Base-by-base conservation (phyloP, 192 early-diverging fungal genomes). In the Gryganskiella cystojenkinii region DNA sequence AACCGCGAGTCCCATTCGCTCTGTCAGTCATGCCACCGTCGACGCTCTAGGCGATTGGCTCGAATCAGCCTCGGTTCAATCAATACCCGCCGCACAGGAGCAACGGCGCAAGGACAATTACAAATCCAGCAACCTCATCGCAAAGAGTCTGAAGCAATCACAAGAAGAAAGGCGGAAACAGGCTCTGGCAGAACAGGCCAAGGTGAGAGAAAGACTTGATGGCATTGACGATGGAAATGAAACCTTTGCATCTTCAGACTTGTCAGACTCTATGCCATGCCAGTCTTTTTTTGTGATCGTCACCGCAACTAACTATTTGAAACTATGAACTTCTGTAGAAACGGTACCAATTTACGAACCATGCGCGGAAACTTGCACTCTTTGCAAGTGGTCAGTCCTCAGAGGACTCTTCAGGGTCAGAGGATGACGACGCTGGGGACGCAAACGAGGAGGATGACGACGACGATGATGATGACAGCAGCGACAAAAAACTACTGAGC, bases 161-260 rank as follows among this genome's bases (percentile, higher is more conserved):
- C 83, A 84, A 53, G 83, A 84, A 58, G 76, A 75, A 37, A 61
- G 83, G 4, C 56, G 83, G 2, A 33, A 52, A 13, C 53, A 59
- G 45, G 83, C 83, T 19, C 65, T 84, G 22, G 76, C 76, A 45
- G 76, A 80, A 51, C 83, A 84, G 42, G 68, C 81, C 45, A 82
- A 76, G 68, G 83, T 84, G n/a, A n/a, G n/a, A n/a, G n/a, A n/a
- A n/a, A n/a, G n/a, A n/a, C n/a, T n/a, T n/a, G n/a, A n/a, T n/a
- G n/a, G n/a, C n/a, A n/a, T n/a, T n/a, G n/a, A n/a, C n/a, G n/a
- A n/a, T n/a, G n/a, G n/a, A n/a, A n/a, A n/a, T n/a, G n/a, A n/a
- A n/a, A n/a, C n/a, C n/a, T n/a, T n/a, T n/a, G n/a, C n/a, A n/a
- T n/a, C n/a, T n/a, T n/a, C n/a, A n/a, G n/a, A n/a, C n/a, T n/a